Conservation (phyloP, 352 stramenopile species). For the Globisporangium iwayamae region DNA sequence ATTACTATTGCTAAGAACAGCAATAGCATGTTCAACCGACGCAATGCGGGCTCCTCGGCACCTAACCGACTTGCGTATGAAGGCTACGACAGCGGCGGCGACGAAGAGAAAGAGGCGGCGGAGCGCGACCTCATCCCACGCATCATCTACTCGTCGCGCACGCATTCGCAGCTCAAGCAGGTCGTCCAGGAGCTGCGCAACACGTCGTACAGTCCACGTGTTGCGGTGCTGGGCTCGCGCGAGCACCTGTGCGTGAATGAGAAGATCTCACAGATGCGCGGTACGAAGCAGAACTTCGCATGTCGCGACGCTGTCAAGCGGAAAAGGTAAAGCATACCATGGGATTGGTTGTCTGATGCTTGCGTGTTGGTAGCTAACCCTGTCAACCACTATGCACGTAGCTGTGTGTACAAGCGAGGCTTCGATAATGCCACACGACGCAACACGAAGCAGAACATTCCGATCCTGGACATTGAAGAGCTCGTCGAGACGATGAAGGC, state of each 20-base stretch:
- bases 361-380: not conserved
- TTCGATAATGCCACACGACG: constrained; percentile 62
- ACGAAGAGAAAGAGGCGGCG: constrained; percentile 20
- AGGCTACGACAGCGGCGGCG: constrained; percentile 26
- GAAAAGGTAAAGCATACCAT: constrained; percentile 54
- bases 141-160: constrained; percentile 98
- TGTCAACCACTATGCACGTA: constrained; percentile 12
- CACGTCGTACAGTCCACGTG: constrained; percentile 89
- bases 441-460: constrained; percentile 44
- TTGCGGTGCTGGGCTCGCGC: constrained; percentile 91
- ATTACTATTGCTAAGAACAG: not conserved
- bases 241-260: constrained; percentile 98
- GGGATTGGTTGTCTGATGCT: too few relatives aligned
- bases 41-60: constrained; percentile 3
- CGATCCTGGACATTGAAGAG: constrained; percentile 99
- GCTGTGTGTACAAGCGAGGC: constrained; percentile 73
- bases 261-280: constrained; percentile 86
- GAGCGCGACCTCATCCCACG: constrained; percentile 58
- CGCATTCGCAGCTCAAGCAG: constrained; percentile 98
- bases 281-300: constrained; percentile 83
- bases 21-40: constrained; percentile 12
- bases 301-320: constrained; percentile 86
- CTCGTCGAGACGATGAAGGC: constrained; percentile 88
- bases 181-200: constrained; percentile 96
- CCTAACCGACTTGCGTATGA: constrained; percentile 44